A percentile compares a stretch with the other conserved stretches of the same genome.
phyloP scores from a whole-genome alignment of 331 rosid species.

The Stylosanthes scabra region DNA sequence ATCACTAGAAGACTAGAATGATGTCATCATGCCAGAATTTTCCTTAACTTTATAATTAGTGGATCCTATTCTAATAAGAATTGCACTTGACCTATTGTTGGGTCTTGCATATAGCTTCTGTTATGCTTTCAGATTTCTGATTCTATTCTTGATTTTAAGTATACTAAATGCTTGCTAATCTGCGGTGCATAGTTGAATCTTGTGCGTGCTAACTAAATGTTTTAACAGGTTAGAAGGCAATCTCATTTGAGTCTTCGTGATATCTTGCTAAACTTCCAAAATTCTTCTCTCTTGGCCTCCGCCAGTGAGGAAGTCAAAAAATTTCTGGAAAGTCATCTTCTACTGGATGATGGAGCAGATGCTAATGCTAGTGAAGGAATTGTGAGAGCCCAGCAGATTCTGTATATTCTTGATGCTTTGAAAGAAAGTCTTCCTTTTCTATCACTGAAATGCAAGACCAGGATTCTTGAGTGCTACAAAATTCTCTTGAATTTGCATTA shows the following conservation, averaged over 20 bases:
- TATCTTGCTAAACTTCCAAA: constrained; percentile 57
- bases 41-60: too few relatives aligned
- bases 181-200: constrained; percentile 26
- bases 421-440: constrained; percentile 78
- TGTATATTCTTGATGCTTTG: constrained; percentile 79
- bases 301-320: constrained; percentile 74
- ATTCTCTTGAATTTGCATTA: constrained; percentile 73
- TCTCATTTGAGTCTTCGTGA: constrained; percentile 68
- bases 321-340: constrained; percentile 64
- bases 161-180: background rate
- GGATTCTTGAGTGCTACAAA: constrained; percentile 71
- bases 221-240: constrained; percentile 80
- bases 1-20: too few relatives aligned
- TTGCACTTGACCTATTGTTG: constrained; percentile 6
- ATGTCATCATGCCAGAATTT: too few relatives aligned
- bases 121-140: background rate
- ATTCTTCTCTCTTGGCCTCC: constrained; percentile 50
- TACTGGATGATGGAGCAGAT: constrained; percentile 75
- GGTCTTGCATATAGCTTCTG: background rate
- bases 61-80: background rate
- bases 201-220: constrained; percentile 31
- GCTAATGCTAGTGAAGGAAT: constrained; percentile 58
- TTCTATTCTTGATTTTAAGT: background rate
- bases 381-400: constrained; percentile 76
- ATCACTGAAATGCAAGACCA: constrained; percentile 64